Evolutionary conservation across 2,329 filamentous ascomycete species (phyloP).

Genomic region (Xylogone sp.): DNA sequence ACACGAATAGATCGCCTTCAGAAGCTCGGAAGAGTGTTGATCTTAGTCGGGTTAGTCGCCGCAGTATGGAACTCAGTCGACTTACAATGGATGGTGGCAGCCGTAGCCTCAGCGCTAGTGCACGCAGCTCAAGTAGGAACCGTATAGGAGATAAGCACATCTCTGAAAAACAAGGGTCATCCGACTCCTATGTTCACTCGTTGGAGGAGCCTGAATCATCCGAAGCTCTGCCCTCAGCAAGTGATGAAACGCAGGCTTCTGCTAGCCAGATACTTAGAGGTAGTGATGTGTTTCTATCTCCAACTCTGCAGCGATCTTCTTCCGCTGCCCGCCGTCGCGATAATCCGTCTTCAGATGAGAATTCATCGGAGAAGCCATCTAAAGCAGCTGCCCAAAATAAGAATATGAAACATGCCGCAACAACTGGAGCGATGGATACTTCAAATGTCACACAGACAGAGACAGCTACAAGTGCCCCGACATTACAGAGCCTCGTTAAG

Average conservation of each 20-base stretch:
- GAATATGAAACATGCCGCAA: slow-evolving; percentile 12
- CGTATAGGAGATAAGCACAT: slow-evolving; percentile 45
- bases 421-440: slow-evolving; percentile 18
- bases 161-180: slow-evolving; percentile 56
- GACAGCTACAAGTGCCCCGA: slow-evolving; percentile 41
- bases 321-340: slow-evolving; percentile 19
- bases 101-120: slow-evolving; percentile 61
- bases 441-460: slow-evolving; percentile 18
- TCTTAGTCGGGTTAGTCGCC: slow-evolving; percentile 28
- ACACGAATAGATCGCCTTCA: slow-evolving; percentile 49
- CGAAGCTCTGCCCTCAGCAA: slow-evolving; percentile 63
- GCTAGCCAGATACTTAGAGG: slow-evolving; percentile 86
- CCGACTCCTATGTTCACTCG: slow-evolving; percentile 73
- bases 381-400: slow-evolving; percentile 7
- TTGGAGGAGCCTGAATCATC: slow-evolving; percentile 72
- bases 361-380: slow-evolving; percentile 19
- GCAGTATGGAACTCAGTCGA: slow-evolving; percentile 50
- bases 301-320: slow-evolving; percentile 56
- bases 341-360: slow-evolving; percentile 11
- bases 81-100: slow-evolving; percentile 39
- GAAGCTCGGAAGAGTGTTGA: slow-evolving; percentile 54
- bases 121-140: slow-evolving; percentile 47
- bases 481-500: slow-evolving; percentile 54
- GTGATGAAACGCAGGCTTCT: slow-evolving; percentile 71
- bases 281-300: slow-evolving; percentile 84